A percentile compares a stretch with the other conserved stretches of the same genome.
Conservation (phyloP, 2,329 filamentous ascomycete species). For the Aspergillus pseudoterreus region DNA sequence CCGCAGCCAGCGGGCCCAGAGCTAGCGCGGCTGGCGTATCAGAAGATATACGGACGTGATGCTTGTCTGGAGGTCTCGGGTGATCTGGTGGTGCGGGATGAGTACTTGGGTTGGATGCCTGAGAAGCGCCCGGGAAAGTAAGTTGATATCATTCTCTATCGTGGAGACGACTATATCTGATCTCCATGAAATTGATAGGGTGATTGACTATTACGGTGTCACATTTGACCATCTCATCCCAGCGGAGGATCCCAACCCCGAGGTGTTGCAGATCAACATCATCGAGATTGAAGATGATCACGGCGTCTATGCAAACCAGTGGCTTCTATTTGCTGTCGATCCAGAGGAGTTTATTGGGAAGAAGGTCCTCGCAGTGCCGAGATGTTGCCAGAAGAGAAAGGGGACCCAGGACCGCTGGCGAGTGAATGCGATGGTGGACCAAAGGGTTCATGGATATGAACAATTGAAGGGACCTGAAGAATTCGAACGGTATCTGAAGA, state of each 20-base stretch:
- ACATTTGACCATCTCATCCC: conserved; percentile 12
- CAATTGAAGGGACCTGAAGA: not conserved
- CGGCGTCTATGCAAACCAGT: conserved; percentile 32
- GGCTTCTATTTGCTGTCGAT: conserved; percentile 34
- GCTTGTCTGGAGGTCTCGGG: conserved; percentile 3
- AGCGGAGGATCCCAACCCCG: conserved; percentile 32
- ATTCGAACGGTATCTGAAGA: not conserved
- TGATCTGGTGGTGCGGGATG: conserved; percentile 15
- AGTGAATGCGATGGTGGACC: conserved; percentile 27
- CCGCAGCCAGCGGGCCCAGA: conserved; percentile 16
- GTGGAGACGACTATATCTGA: no score
- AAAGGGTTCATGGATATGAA: conserved; percentile 7
- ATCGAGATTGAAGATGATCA: conserved; percentile 38
- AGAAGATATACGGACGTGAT: conserved; percentile 13
- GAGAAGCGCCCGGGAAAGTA: conserved; percentile 10
- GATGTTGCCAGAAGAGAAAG: conserved; percentile 40
- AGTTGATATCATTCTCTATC: not conserved
- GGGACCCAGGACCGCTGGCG: conserved; percentile 33
- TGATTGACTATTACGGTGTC: conserved; percentile 14
- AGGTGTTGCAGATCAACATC: conserved; percentile 44
- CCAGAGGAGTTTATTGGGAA: conserved; percentile 36
- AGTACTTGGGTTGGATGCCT: conserved; percentile 16
- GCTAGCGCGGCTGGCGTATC: conserved; percentile 16
- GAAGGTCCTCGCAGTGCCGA: conserved; percentile 41
- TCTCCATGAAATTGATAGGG: not conserved